Evolutionary conservation across 2,329 filamentous ascomycete species (phyloP).

Genomic region (Hymenoscyphus fructigenus): DNA sequence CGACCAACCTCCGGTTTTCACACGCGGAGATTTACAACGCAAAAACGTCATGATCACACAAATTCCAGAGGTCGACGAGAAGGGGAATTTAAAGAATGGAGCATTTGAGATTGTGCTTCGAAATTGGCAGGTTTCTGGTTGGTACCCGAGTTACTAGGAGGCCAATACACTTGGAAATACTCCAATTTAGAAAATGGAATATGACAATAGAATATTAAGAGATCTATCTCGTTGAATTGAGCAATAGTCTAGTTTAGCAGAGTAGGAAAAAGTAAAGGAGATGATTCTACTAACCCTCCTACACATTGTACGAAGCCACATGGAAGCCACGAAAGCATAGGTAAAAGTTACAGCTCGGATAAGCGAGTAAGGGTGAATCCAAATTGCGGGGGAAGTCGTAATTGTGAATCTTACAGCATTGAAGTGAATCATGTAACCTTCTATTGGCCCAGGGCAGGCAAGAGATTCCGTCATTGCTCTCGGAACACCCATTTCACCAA

Average conservation of each 20-base stretch:
- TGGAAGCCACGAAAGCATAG: too few species aligned
- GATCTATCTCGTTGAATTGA: neutral
- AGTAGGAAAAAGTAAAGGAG: neutral
- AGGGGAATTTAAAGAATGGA: neutral
- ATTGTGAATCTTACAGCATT: neutral
- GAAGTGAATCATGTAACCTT: neutral
- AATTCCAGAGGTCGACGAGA: conserved; percentile 9
- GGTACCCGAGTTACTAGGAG: conserved; percentile 26
- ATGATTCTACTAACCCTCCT: neutral
- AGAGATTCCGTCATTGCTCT: too few species aligned
- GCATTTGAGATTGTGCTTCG: conserved; percentile 15
- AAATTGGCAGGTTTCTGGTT: conserved; percentile 25
- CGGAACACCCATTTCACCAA: too few species aligned
- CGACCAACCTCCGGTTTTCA: conserved; percentile 14
- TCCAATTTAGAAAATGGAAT: too few species aligned
- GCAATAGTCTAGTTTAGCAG: neutral
- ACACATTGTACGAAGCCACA: too few species aligned
- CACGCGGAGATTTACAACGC: conserved; percentile 22
- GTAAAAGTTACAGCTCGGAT: neutral
- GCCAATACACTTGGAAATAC: too few species aligned
- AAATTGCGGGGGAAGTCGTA: neutral
- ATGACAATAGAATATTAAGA: neutral
- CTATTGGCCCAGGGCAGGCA: neutral
- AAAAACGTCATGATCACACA: conserved; percentile 22
- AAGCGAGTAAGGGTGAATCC: neutral